A percentile compares a stretch with the other conserved stretches of the same genome.
Conservation (phyloP, 805 yeast species). For the Barnettozyma pratensis region DNA sequence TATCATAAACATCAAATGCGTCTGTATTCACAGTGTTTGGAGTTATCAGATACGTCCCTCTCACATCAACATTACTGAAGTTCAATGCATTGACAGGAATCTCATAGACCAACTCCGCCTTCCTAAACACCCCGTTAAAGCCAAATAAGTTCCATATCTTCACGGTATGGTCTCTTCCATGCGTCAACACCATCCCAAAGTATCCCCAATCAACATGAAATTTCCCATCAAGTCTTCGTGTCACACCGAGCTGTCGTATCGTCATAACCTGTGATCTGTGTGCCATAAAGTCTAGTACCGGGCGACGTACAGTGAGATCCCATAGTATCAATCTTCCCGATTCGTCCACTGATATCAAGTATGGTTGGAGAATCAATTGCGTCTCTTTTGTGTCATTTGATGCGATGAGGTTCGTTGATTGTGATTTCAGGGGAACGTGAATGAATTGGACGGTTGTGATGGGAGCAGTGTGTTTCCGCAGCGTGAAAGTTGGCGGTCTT, state of each 20-base stretch:
- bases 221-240: background rate
- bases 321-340: constrained; percentile 61
- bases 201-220: constrained; percentile 22
- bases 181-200: constrained; percentile 49
- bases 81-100: constrained; percentile 72
- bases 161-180: constrained; percentile 59
- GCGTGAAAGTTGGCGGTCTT: constrained; percentile 21
- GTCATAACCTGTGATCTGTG: constrained; percentile 51
- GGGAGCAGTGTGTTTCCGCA: constrained; percentile 30
- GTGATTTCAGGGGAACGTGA: constrained; percentile 13
- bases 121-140: background rate
- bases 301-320: constrained; percentile 54
- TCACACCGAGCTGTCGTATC: constrained; percentile 38
- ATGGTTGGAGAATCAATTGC: constrained; percentile 23
- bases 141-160: constrained; percentile 39
- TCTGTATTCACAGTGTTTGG: constrained; percentile 65
- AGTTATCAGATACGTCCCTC: constrained; percentile 35
- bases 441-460: constrained; percentile 25
- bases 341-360: constrained; percentile 53
- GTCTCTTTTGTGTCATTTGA: background rate
- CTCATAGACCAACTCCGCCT: constrained; percentile 30
- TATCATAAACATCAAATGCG: constrained; percentile 54
- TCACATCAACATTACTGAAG: constrained; percentile 57
- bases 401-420: background rate
- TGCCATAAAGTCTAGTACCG: constrained; percentile 52